Evolutionary conservation across 495 filamentous ascomycete genomes (phyloP).

Genomic region (Hyaloscypha finlandica): DNA sequence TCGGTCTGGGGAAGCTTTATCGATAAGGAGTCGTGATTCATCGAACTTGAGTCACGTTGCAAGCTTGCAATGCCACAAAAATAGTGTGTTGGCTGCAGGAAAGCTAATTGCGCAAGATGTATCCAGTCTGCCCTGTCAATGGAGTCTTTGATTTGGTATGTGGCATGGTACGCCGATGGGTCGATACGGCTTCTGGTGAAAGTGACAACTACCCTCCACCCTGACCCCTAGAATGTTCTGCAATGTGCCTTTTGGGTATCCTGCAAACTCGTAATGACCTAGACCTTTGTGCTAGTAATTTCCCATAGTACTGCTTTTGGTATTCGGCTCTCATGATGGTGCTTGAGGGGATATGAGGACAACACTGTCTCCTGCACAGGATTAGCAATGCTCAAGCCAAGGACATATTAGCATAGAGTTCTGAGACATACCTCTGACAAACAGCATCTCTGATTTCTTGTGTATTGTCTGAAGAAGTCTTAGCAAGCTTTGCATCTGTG

Average conservation of each 20-base stretch:
- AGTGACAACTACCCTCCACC: not conserved
- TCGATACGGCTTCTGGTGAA: not conserved
- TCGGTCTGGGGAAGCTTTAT: conserved; percentile 30
- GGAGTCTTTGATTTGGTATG: conserved; percentile 11
- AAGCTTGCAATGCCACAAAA: conserved; percentile 4
- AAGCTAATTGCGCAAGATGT: not conserved
- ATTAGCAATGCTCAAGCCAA: conserved; percentile 36
- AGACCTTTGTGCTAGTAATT: not conserved
- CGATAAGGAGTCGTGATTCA: conserved; percentile 29
- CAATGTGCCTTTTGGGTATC: not conserved
- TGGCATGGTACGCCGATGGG: not conserved
- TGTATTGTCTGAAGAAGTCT: conserved; percentile 71
- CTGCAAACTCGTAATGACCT: not conserved
- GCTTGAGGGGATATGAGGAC: conserved; percentile 82
- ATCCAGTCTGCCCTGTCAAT: conserved; percentile 12
- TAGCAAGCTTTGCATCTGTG: conserved; percentile 13
- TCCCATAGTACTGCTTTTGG: not conserved
- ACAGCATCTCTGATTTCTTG: conserved; percentile 99
- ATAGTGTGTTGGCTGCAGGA: not conserved
- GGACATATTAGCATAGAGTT: not conserved
- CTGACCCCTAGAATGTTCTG: not conserved
- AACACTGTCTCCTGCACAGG: conserved; percentile 79
- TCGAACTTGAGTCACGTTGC: conserved; percentile 12
- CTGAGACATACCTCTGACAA: conserved; percentile 77
- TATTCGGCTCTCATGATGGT: conserved; percentile 22